Evolutionary conservation across 805 yeast species (phyloP).

Genomic region (Candida andamanensis): DNA sequence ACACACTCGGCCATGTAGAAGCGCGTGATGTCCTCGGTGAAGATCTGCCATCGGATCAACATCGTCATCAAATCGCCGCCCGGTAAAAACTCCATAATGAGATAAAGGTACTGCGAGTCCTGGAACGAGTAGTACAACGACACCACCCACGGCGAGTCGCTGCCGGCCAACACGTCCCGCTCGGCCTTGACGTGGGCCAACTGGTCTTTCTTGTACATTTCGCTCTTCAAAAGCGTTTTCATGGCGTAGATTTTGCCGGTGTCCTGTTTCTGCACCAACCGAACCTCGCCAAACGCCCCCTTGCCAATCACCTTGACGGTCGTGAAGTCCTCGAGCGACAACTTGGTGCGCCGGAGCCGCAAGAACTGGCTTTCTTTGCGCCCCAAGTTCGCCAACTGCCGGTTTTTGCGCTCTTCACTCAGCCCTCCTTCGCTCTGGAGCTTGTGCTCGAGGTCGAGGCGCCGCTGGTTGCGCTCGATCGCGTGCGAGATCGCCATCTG

Average conservation of each 20-base stretch:
- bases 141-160: conserved; percentile 87
- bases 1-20: conserved; percentile 97
- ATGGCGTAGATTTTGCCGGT: conserved; percentile 90
- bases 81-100: conserved; percentile 77
- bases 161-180: conserved; percentile 88
- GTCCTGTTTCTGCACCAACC: conserved; percentile 88
- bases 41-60: conserved; percentile 91
- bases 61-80: conserved; percentile 92
- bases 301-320: conserved; percentile 92
- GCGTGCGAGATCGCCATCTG: conserved; percentile 86
- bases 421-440: conserved; percentile 52
- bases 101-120: conserved; percentile 66
- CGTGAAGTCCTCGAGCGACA: conserved; percentile 75
- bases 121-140: conserved; percentile 78
- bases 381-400: conserved; percentile 80
- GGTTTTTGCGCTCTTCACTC: conserved; percentile 77
- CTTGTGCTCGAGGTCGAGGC: conserved; percentile 76
- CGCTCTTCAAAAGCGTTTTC: conserved; percentile 87
- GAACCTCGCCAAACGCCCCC: conserved; percentile 97
- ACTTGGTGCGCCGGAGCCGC: conserved; percentile 77
- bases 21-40: conserved; percentile 87
- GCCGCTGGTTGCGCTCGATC: conserved; percentile 89
- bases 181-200: conserved; percentile 94
- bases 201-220: conserved; percentile 93
- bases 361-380: conserved; percentile 83